Percentiles rank a stretch among this genome's conserved stretches.
These are phyloP conservation scores for Rhizophora apiculata DNA, from an alignment of 345 rosid species.

Conservation along the genomic window DNA sequence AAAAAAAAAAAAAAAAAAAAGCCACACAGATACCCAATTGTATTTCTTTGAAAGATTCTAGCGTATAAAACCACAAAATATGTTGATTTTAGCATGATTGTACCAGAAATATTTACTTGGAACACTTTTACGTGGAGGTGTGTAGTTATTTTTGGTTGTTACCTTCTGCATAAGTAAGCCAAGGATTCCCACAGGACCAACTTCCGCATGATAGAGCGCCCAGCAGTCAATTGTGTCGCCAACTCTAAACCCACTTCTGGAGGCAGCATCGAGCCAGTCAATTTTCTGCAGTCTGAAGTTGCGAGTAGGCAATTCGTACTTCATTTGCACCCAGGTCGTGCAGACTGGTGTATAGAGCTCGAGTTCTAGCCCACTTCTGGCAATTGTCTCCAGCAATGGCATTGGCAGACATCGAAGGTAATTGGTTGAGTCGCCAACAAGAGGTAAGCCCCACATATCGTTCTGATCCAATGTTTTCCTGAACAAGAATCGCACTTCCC, in stretches of 20 bases:
- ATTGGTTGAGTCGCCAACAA: neutral
- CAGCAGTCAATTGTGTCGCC: slow-evolving; percentile 2
- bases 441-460: slow-evolving; percentile 6
- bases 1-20: no score
- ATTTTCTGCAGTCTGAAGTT: slow-evolving; percentile 1
- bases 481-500: slow-evolving; percentile 1
- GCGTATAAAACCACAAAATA: no score
- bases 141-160: neutral
- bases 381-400: neutral
- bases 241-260: neutral
- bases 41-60: no score
- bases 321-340: neutral
- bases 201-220: slow-evolving; percentile 1
- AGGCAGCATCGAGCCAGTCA: neutral
- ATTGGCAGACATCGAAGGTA: neutral
- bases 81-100: no score
- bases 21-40: no score
- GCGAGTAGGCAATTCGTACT: neutral
- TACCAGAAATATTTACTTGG: no score
- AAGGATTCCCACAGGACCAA: slow-evolving; percentile 4
- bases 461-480: neutral
- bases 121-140: no score
- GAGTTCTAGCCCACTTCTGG: slow-evolving; percentile 5
- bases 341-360: slow-evolving; percentile 7
- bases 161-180: slow-evolving; percentile 10